phyloP scores from a whole-genome alignment of 345 rosid genomes.

The Citrus maxima region DNA sequence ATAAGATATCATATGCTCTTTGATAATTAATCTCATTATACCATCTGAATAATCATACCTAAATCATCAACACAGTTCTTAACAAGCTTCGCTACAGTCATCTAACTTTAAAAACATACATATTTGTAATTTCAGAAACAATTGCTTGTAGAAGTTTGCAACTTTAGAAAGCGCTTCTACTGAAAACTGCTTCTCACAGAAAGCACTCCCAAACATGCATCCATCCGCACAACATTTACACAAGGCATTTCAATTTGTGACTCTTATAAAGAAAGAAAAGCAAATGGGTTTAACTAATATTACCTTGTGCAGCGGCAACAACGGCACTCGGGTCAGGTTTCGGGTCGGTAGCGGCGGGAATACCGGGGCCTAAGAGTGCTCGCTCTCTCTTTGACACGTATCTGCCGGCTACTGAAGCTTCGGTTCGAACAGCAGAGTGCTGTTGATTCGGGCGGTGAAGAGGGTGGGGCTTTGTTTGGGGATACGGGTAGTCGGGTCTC shows the following conservation, averaged over 20 bases:
- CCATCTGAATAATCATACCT: background rate
- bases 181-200: background rate
- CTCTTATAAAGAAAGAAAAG: background rate
- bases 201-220: background rate
- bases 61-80: background rate
- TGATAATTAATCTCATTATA: background rate
- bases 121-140: background rate
- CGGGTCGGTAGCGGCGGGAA: conserved; percentile 1
- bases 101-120: background rate
- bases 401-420: conserved; percentile 54
- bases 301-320: conserved; percentile 38
- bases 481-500: conserved; percentile 15
- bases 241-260: background rate
- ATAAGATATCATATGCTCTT: no score
- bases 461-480: background rate
- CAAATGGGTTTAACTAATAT: background rate
- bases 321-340: conserved; percentile 12
- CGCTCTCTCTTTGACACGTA: conserved; percentile 74
- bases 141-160: background rate
- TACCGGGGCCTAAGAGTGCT: conserved; percentile 25
- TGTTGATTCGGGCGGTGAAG: background rate
- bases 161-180: background rate
- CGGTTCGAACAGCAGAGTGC: conserved; percentile 16
- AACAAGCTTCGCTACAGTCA: background rate
- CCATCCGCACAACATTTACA: background rate